Conservation (phyloP, 1,284 basidiomycete genomes). For the Moesziomyces sp. region DNA sequence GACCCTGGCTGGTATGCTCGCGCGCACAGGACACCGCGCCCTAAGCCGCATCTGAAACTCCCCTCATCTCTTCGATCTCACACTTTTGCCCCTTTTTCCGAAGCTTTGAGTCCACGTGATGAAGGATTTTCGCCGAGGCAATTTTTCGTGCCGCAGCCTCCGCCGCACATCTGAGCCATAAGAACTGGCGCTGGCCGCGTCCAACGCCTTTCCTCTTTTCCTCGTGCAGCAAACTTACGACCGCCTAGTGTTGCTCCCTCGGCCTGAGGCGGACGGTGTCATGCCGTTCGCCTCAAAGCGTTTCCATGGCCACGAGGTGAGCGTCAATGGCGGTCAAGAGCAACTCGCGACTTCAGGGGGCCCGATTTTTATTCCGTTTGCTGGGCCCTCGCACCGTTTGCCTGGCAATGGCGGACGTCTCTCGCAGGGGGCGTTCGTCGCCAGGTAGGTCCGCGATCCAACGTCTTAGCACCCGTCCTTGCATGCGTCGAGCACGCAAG, state of each 20-base stretch:
- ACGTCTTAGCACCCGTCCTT: constrained; percentile 49
- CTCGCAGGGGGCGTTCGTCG: constrained; percentile 34
- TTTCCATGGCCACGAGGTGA: constrained; percentile 53
- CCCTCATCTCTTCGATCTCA: constrained; percentile 11
- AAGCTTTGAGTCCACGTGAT: constrained; percentile 20
- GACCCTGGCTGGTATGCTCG: neutral
- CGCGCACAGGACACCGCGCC: neutral
- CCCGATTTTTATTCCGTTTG: constrained; percentile 32
- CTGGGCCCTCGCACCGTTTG: constrained; percentile 44
- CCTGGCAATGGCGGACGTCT: constrained; percentile 1
- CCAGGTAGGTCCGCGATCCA: constrained; percentile 46
- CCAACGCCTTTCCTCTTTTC: constrained; percentile 40
- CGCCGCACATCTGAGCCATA: neutral
- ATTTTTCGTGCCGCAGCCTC: constrained; percentile 6
- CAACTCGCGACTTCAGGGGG: constrained; percentile 54
- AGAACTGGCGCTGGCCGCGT: neutral
- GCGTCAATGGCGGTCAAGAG: constrained; percentile 53
- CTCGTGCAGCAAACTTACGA: constrained; percentile 53
- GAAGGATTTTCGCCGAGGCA: constrained; percentile 1
- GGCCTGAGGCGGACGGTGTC: constrained; percentile 14
- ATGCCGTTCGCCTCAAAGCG: constrained; percentile 15
- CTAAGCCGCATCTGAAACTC: neutral
- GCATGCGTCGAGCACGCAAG: constrained; percentile 20
- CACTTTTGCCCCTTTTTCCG: neutral
- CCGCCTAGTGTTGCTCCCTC: constrained; percentile 57